Evolutionary conservation across 1,284 basidiomycete genomes (phyloP).

Genomic region (Cutaneotrichosporon mucoides): DNA sequence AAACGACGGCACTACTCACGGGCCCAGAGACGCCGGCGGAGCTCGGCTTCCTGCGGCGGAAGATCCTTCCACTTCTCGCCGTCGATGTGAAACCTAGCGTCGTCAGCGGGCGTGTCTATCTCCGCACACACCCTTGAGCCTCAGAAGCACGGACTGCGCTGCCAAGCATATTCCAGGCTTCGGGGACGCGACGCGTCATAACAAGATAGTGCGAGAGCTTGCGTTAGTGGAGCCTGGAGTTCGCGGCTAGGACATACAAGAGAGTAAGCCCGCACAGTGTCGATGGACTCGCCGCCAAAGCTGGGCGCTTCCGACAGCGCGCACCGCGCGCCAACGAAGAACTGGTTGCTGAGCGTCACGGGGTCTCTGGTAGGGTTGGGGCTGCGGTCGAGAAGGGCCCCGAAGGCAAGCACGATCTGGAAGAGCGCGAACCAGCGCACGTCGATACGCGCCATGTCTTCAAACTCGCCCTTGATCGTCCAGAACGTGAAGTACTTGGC

Average conservation of each 20-base stretch:
- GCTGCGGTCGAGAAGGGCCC: constrained; percentile 23
- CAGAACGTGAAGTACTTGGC: constrained; percentile 27
- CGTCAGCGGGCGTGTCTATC: background rate
- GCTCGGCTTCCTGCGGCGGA: constrained; percentile 26
- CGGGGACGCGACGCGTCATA: constrained; percentile 26
- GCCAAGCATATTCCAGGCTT: constrained; percentile 34
- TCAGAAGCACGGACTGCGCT: constrained; percentile 27
- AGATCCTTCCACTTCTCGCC: constrained; percentile 29
- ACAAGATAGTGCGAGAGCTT: constrained; percentile 32
- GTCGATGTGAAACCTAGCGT: constrained; percentile 33
- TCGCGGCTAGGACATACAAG: constrained; percentile 16
- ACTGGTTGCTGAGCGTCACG: constrained; percentile 22
- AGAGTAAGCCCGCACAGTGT: constrained; percentile 28
- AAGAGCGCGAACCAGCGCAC: constrained; percentile 34
- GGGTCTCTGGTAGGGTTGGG: constrained; percentile 12
- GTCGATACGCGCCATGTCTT: constrained; percentile 28
- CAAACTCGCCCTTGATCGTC: constrained; percentile 21
- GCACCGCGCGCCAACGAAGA: constrained; percentile 25
- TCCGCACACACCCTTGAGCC: constrained; percentile 29
- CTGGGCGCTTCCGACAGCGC: constrained; percentile 27
- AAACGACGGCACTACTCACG: constrained; percentile 19
- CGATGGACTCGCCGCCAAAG: constrained; percentile 32
- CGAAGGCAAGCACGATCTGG: constrained; percentile 32
- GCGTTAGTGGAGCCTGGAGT: background rate
- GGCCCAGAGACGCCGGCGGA: constrained; percentile 34